A percentile compares a stretch with the other conserved stretches of the same genome.
These are phyloP conservation scores for Knufia petricola DNA, from an alignment of 2,329 filamentous ascomycete genomes.

Conservation along the genomic window DNA sequence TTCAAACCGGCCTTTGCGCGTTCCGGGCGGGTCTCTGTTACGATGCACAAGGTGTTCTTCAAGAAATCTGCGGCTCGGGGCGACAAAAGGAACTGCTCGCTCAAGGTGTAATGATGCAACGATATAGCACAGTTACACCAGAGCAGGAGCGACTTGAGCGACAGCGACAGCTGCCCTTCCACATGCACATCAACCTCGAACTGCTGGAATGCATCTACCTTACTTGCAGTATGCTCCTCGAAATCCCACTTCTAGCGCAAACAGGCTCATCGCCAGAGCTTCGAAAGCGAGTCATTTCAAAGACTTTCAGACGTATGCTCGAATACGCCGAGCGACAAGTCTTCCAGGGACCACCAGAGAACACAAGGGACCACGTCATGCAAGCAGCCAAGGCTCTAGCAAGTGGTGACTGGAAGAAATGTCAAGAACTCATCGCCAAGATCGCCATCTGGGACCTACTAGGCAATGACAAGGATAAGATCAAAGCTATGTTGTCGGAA, in stretches of 20 bases:
- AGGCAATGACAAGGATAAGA: slow-evolving; percentile 70
- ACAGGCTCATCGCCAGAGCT: slow-evolving; percentile 93
- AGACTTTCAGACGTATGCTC: slow-evolving; percentile 97
- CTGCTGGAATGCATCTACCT: slow-evolving; percentile 96
- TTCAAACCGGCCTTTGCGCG: slow-evolving; percentile 94
- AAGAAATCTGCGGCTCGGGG: slow-evolving; percentile 96
- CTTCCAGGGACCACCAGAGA: slow-evolving; percentile 96
- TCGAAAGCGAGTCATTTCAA: slow-evolving; percentile 96
- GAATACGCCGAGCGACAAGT: slow-evolving; percentile 99
- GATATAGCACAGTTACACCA: slow-evolving; percentile 89
- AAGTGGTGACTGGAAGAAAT: slow-evolving; percentile 97
- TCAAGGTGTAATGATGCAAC: slow-evolving; percentile 96
- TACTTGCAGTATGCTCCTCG: slow-evolving; percentile 97
- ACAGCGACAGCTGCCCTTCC: slow-evolving; percentile 95
- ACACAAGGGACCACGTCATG: slow-evolving; percentile 98
- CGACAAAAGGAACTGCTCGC: slow-evolving; percentile 96
- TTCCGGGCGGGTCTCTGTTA: slow-evolving; percentile 96
- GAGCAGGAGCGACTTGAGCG: slow-evolving; percentile 97
- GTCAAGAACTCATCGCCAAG: slow-evolving; percentile 81
- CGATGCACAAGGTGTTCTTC: slow-evolving; percentile 92
- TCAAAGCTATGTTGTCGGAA: slow-evolving; percentile 93
- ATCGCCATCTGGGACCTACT: slow-evolving; percentile 99
- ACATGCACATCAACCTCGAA: slow-evolving; percentile 99
- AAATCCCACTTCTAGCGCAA: slow-evolving; percentile 93
- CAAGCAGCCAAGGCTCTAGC: slow-evolving; percentile 95